Percentiles rank a stretch among this genome's conserved stretches.
Conservation (phyloP, 2,329 filamentous ascomycete species). For the Amesomyces nigricolor region DNA sequence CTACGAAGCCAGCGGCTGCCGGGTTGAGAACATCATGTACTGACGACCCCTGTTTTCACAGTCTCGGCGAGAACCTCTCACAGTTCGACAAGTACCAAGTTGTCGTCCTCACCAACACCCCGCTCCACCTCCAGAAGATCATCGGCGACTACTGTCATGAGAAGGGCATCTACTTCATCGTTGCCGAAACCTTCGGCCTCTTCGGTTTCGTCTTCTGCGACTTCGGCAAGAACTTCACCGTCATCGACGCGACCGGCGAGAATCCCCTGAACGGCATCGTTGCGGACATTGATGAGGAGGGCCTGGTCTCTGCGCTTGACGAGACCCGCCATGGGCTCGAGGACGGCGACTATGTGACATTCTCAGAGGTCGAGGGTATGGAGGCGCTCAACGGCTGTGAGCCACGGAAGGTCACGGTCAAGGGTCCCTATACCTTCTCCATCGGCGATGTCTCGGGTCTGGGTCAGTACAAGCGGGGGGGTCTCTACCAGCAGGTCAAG, state of each 20-base stretch:
- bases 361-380: constrained; percentile 90
- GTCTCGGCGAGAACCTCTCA: constrained; percentile 68
- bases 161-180: constrained; percentile 86
- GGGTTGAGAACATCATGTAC: too few species aligned
- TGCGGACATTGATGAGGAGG: constrained; percentile 82
- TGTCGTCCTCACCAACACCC: constrained; percentile 80
- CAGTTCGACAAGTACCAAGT: constrained; percentile 89
- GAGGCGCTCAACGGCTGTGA: constrained; percentile 76
- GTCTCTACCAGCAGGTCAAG: constrained; percentile 93
- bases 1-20: neutral
- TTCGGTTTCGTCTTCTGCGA: constrained; percentile 97
- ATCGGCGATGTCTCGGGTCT: constrained; percentile 88
- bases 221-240: constrained; percentile 89
- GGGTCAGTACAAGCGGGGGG: constrained; percentile 81
- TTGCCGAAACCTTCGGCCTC: constrained; percentile 84
- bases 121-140: constrained; percentile 71
- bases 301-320: constrained; percentile 85
- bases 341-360: constrained; percentile 94
- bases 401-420: constrained; percentile 86
- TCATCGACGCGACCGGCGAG: constrained; percentile 86
- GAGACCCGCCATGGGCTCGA: constrained; percentile 93
- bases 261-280: constrained; percentile 82
- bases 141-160: constrained; percentile 92
- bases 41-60: constrained; percentile 31
- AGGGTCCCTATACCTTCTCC: constrained; percentile 94